A percentile compares a stretch with the other conserved stretches of the same genome.
These are phyloP conservation scores for Zygoascus flipseniorum DNA, from an alignment of 805 yeast species.

Conservation along the genomic window DNA sequence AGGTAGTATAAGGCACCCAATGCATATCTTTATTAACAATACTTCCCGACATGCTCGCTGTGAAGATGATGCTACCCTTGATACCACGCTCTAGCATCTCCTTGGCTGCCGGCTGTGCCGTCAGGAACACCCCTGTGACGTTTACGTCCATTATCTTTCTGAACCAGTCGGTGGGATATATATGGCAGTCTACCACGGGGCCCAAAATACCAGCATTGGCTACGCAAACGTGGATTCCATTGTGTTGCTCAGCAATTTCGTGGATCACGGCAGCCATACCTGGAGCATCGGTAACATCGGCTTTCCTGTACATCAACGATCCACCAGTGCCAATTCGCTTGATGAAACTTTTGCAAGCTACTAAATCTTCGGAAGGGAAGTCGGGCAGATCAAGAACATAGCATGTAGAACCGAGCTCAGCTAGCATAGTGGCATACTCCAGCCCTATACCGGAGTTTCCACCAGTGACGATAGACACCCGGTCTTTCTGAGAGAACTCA, in stretches of 20 bases:
- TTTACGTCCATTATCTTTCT: constrained; percentile 58
- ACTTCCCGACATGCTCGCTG: constrained; percentile 73
- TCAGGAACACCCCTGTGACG: constrained; percentile 60
- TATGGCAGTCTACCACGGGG: constrained; percentile 38
- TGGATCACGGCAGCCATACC: constrained; percentile 35
- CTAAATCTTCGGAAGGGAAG: constrained; percentile 20
- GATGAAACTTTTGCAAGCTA: constrained; percentile 16
- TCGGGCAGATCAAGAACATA: constrained; percentile 28
- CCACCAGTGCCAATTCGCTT: constrained; percentile 27
- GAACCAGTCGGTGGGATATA: constrained; percentile 52
- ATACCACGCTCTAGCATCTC: constrained; percentile 50
- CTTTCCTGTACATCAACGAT: constrained; percentile 29
- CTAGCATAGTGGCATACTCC: constrained; percentile 35
- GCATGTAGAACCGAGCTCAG: constrained; percentile 38
- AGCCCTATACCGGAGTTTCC: constrained; percentile 38
- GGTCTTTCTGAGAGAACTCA: constrained; percentile 36
- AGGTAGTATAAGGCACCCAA: constrained; percentile 30
- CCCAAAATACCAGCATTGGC: constrained; percentile 65
- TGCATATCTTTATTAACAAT: constrained; percentile 51
- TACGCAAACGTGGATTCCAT: constrained; percentile 53
- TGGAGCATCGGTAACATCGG: constrained; percentile 44
- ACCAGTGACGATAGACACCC: constrained; percentile 38
- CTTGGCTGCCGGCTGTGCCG: constrained; percentile 60
- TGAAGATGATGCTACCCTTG: constrained; percentile 59
- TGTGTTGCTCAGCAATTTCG: constrained; percentile 41